Base-by-base conservation (phyloP, 306 rosid species). In the Potentilla sterilis region DNA sequence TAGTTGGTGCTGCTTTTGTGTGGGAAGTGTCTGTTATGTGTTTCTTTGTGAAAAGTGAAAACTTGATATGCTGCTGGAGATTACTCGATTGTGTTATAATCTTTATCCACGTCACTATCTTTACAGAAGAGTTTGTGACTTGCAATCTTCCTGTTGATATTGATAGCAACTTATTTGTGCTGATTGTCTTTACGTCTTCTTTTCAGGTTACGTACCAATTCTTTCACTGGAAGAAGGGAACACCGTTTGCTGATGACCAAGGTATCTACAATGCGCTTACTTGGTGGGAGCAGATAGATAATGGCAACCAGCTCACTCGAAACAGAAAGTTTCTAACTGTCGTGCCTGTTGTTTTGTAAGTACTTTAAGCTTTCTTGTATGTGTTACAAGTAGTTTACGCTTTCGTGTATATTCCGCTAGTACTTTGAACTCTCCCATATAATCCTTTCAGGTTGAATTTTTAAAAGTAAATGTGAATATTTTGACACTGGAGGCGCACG, bases 221-320 rank as follows among this genome's bases (percentile, higher is more conserved):
- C 78, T 83, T 83, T 63, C 86, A 83, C 19, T 83, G 86, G 86
- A 83, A 83, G 75, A 83, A 83, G 38, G 86, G 86, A 77, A 83
- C 86, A 35, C 86, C 86, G 21, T 83, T 83, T 83, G 83, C 86
- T 43, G 86, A 83, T 68, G 86, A 83, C 59, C 86, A 83, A 64
- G 86, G 86, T 67, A 77, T 83, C 78, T 83, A 83, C 79, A 83
- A 83, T 24, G 72, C 76, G n/a, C 76, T 83, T 67, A 83, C 86
- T 44, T 83, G 86, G 86, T 83, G 86, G 86, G 86, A 83, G 54
- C 86, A 83, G 83, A 80, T 83, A 22, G 86, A 80, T 70, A 83
- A 73, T 77, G 86, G 86, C 70, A 80, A 83, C 48, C 86, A 83
- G 55, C 86, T 83, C 65, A 83, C 86, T 51, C 84, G 77, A 48